A percentile compares a stretch with the other conserved stretches of the same genome.
Evolutionary conservation across 805 yeast genomes (phyloP).

Genomic region (Tanozyma kutaoensis): DNA sequence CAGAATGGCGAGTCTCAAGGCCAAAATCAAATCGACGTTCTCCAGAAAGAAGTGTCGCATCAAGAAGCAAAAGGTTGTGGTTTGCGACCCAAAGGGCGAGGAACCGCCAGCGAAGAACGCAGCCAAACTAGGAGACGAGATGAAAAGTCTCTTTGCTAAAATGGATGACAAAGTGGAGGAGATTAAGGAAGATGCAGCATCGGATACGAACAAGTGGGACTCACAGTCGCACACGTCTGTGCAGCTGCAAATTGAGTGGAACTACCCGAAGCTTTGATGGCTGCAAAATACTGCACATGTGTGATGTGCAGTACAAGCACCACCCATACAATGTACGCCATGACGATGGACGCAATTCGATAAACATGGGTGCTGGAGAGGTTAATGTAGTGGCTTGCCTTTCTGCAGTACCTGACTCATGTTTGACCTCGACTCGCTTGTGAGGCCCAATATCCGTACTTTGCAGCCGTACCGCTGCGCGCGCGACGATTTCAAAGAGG

Average conservation of each 20-base stretch:
- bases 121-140: too few species aligned
- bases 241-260: background rate
- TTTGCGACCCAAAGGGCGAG: background rate
- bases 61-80: background rate
- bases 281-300: background rate
- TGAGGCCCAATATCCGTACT: conserved; percentile 73
- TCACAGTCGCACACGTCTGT: conserved; percentile 1
- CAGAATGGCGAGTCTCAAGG: background rate
- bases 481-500: conserved; percentile 85
- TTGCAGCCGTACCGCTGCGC: conserved; percentile 95
- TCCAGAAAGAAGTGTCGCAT: background rate
- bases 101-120: too few species aligned
- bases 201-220: background rate
- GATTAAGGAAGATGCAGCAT: background rate
- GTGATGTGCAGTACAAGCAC: background rate
- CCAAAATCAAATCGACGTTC: background rate
- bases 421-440: conserved; percentile 42
- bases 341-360: background rate
- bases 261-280: background rate
- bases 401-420: background rate
- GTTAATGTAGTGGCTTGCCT: background rate
- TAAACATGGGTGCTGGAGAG: background rate
- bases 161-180: background rate
- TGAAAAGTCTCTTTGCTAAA: background rate
- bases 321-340: background rate